These are phyloP conservation scores for Harringtonia aguacate DNA, from an alignment of 2,329 filamentous ascomycete genomes.

Conservation along the genomic window DNA sequence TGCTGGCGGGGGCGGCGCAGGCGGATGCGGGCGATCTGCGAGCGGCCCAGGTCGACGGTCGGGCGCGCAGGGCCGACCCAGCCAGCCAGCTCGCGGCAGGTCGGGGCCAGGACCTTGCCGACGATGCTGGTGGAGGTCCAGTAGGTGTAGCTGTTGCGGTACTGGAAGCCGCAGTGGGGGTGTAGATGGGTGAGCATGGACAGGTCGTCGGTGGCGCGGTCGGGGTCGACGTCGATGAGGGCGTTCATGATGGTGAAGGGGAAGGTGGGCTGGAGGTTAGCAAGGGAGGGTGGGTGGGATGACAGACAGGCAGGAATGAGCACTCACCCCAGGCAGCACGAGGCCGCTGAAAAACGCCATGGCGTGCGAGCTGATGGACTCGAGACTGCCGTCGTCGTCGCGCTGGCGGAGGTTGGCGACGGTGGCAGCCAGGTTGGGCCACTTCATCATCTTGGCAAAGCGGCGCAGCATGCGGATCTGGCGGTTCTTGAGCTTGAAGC, in stretches of 20 bases:
- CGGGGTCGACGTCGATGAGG: constrained; percentile 63
- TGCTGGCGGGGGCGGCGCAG: constrained; percentile 45
- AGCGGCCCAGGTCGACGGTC: constrained; percentile 53
- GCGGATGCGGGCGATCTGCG: constrained; percentile 60
- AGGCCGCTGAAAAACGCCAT: constrained; percentile 71
- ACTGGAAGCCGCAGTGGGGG: constrained; percentile 64
- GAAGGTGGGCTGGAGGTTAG: constrained; percentile 37
- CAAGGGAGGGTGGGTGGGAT: neutral
- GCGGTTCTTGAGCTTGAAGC: constrained; percentile 52
- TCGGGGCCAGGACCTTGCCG: constrained; percentile 64
- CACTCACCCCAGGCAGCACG: constrained; percentile 55
- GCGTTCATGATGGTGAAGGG: constrained; percentile 72
- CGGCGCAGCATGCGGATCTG: constrained; percentile 59
- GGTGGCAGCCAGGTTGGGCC: constrained; percentile 60
- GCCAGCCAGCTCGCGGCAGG: constrained; percentile 58
- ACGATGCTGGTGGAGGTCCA: constrained; percentile 65
- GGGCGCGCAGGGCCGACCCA: constrained; percentile 66
- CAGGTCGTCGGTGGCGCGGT: constrained; percentile 53
- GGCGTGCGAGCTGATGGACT: constrained; percentile 55
- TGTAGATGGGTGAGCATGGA: constrained; percentile 58
- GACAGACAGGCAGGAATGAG: neutral
- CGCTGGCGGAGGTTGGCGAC: constrained; percentile 50
- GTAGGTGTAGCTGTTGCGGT: constrained; percentile 63
- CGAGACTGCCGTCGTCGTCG: constrained; percentile 45
- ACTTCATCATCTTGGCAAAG: constrained; percentile 65